Evolutionary conservation across 768 basidiomycete genomes (phyloP).

Genomic region (Pseudohyphozyma bogoriensis): DNA sequence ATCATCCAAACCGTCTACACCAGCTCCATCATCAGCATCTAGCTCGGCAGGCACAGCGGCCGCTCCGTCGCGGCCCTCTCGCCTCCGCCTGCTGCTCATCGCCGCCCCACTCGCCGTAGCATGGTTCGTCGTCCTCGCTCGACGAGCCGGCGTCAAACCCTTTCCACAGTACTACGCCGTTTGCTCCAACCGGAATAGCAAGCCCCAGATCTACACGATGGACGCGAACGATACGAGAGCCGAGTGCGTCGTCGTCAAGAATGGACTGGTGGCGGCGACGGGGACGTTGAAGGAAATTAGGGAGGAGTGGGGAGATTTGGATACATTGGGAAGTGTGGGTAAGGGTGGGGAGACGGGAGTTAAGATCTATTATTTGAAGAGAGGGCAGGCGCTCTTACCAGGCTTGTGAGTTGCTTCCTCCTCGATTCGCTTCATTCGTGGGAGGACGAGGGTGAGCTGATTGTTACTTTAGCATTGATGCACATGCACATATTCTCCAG

Average conservation of each 20-base stretch:
- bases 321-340: background rate
- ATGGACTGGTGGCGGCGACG: background rate
- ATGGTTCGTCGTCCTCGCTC: background rate
- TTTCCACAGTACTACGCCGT: constrained; percentile 9
- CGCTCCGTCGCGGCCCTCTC: background rate
- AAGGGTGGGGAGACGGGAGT: background rate
- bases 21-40: too few species aligned
- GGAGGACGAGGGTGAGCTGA: background rate
- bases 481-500: constrained; percentile 66
- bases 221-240: background rate
- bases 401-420: constrained; percentile 6
- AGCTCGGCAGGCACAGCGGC: too few species aligned
- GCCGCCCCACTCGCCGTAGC: background rate
- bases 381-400: constrained; percentile 4
- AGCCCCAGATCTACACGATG: constrained; percentile 11
- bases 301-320: constrained; percentile 16
- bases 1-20: too few species aligned
- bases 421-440: background rate
- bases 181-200: background rate
- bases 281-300: constrained; percentile 5
- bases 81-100: background rate
- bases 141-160: background rate
- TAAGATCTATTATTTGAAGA: constrained; percentile 2
- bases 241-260: constrained; percentile 18
- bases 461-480: constrained; percentile 42